A percentile compares a stretch with the other conserved stretches of the same genome.
Conservation (phyloP, 371 early-diverging fungal genomes). For the Vavraia culicis region DNA sequence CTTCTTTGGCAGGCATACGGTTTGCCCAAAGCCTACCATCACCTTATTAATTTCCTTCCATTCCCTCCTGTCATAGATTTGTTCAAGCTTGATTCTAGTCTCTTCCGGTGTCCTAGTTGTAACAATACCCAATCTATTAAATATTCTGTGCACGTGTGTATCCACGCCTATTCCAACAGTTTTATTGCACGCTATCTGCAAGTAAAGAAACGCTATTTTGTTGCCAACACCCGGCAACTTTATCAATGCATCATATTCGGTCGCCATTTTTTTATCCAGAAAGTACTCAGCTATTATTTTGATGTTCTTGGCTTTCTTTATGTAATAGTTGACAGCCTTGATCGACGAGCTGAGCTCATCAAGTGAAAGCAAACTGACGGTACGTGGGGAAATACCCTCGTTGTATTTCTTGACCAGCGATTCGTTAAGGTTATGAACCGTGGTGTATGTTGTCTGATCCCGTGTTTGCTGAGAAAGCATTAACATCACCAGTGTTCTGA, state of each 20-base stretch:
- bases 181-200: constrained; percentile 35
- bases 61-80: constrained; percentile 44
- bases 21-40: constrained; percentile 82
- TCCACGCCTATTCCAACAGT: constrained; percentile 86
- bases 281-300: constrained; percentile 13
- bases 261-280: neutral
- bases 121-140: constrained; percentile 67
- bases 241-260: constrained; percentile 1
- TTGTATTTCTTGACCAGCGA: neutral
- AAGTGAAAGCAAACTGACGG: no score
- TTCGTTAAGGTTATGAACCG: constrained; percentile 8
- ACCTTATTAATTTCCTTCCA: constrained; percentile 70
- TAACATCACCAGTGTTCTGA: constrained; percentile 63
- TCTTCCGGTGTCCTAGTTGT: constrained; percentile 45
- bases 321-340: constrained; percentile 65
- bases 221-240: constrained; percentile 78
- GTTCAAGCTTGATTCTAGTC: constrained; percentile 53
- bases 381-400: neutral
- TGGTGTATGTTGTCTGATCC: constrained; percentile 50
- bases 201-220: constrained; percentile 55
- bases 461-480: constrained; percentile 82
- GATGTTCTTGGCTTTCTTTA: constrained; percentile 48
- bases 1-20: constrained; percentile 50
- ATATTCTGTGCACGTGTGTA: constrained; percentile 79
- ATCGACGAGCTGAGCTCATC: constrained; percentile 51